phyloP scores from a whole-genome alignment of 108 stramenopile genomes.

The Nitzschia sp. region DNA sequence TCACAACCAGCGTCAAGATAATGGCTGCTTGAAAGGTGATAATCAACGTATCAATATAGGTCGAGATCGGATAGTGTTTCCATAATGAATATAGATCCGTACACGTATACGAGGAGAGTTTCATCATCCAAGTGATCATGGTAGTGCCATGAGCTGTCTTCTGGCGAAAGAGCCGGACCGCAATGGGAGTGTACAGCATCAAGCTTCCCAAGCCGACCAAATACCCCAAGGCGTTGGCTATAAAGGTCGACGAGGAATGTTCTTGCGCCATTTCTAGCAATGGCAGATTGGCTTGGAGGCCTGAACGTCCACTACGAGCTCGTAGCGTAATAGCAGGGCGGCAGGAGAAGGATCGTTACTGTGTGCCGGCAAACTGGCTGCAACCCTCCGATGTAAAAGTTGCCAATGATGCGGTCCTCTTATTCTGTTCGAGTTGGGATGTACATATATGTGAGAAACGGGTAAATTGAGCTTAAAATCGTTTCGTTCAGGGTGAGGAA shows the following conservation, averaged over 20 bases:
- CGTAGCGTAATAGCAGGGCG: too few relatives aligned
- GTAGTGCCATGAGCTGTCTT: conserved; percentile 46
- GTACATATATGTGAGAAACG: too few relatives aligned
- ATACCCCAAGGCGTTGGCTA: conserved; percentile 54
- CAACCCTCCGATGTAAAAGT: too few relatives aligned
- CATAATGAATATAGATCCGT: conserved; percentile 40
- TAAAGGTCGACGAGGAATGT: not conserved
- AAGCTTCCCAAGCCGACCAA: conserved; percentile 49
- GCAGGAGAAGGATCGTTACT: too few relatives aligned
- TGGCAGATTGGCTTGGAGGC: not conserved
- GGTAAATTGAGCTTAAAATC: too few relatives aligned
- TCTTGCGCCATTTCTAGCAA: not conserved
- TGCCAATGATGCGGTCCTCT: too few relatives aligned
- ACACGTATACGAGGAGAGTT: conserved; percentile 36
- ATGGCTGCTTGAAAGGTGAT: conserved; percentile 47
- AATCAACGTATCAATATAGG: conserved; percentile 50
- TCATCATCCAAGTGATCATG: conserved; percentile 54
- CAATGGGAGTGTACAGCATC: conserved; percentile 62
- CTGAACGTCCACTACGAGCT: too few relatives aligned
- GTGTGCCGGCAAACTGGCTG: too few relatives aligned
- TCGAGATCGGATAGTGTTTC: conserved; percentile 38
- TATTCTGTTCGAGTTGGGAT: too few relatives aligned
- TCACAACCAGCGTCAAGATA: conserved; percentile 35
- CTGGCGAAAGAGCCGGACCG: conserved; percentile 37
- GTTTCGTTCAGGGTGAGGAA: too few relatives aligned